phyloP scores from a whole-genome alignment of 2,329 filamentous ascomycete species.

The Stagonosporopsis chrysanthemi region DNA sequence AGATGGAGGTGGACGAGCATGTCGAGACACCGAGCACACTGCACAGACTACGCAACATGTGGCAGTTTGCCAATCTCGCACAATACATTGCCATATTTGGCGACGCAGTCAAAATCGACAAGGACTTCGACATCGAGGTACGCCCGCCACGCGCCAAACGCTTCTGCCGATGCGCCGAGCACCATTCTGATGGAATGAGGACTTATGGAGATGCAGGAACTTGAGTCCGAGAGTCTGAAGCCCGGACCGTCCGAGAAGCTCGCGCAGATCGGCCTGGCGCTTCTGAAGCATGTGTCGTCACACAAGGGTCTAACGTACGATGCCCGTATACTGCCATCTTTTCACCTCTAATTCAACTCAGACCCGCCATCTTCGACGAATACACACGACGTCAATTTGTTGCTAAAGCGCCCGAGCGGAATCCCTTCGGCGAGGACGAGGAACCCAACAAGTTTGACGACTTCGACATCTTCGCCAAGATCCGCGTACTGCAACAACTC shows the following conservation, averaged over 20 bases:
- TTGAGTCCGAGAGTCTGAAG: slow-evolving; percentile 88
- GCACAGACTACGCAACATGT: slow-evolving; percentile 81
- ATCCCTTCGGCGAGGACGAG: slow-evolving; percentile 85
- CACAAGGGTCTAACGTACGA: slow-evolving; percentile 89
- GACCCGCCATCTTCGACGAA: slow-evolving; percentile 88
- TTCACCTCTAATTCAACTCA: slow-evolving; percentile 49
- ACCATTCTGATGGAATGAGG: slow-evolving; percentile 6
- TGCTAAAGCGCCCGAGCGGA: slow-evolving; percentile 77
- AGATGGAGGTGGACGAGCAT: slow-evolving; percentile 61
- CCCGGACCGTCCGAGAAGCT: slow-evolving; percentile 74
- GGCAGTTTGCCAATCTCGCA: slow-evolving; percentile 93
- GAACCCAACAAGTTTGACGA: slow-evolving; percentile 75
- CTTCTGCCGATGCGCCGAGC: slow-evolving; percentile 22
- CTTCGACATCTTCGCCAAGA: slow-evolving; percentile 84
- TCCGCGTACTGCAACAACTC: slow-evolving; percentile 83
- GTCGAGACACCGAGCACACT: slow-evolving; percentile 57
- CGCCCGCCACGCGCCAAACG: slow-evolving; percentile 32
- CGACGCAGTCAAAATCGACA: slow-evolving; percentile 85
- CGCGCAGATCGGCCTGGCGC: slow-evolving; percentile 79
- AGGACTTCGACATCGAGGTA: slow-evolving; percentile 90
- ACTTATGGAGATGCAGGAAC: slow-evolving; percentile 66
- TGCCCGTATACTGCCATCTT: background rate
- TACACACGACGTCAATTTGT: slow-evolving; percentile 89
- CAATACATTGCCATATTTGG: slow-evolving; percentile 96
- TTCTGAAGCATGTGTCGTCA: slow-evolving; percentile 93